Evolutionary conservation across 768 basidiomycete genomes (phyloP).

Genomic region (Lactarius hengduanensis): DNA sequence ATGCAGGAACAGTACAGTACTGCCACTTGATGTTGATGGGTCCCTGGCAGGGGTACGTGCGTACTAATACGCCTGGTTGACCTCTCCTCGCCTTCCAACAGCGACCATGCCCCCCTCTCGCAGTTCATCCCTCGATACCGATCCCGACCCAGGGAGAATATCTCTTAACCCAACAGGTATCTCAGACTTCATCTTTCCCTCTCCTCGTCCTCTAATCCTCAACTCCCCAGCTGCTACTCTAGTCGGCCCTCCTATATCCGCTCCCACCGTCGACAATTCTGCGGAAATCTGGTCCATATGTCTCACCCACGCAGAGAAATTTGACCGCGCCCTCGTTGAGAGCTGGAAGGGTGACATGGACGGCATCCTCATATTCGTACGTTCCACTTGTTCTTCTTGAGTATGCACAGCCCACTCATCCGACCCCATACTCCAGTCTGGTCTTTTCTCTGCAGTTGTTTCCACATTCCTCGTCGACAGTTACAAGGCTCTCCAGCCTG

Average conservation of each 20-base stretch:
- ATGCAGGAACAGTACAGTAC: not conserved
- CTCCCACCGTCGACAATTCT: not conserved
- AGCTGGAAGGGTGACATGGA: constrained; percentile 28
- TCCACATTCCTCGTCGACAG: constrained; percentile 23
- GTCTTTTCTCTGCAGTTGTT: constrained; percentile 27
- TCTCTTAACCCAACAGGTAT: not conserved
- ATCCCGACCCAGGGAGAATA: not conserved
- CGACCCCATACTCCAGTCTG: constrained; percentile 14
- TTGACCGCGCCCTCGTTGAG: constrained; percentile 21
- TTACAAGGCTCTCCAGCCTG: constrained; percentile 19
- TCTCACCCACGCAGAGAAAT: constrained; percentile 21
- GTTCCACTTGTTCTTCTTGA: not conserved
- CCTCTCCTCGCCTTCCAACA: not conserved
- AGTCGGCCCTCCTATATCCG: not conserved
- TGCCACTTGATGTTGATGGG: not conserved
- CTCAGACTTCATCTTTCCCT: too few species aligned
- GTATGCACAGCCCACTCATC: not conserved
- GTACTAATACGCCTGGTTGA: not conserved
- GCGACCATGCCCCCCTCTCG: not conserved
- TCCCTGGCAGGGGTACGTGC: not conserved
- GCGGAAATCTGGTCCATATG: constrained; percentile 22
- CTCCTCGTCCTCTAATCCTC: not conserved
- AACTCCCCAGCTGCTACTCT: not conserved
- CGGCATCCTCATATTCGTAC: constrained; percentile 28
- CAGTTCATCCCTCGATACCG: not conserved